Evolutionary conservation across 192 early-diverging fungal species (phyloP).

Genomic region (Entrophospora sp.): DNA sequence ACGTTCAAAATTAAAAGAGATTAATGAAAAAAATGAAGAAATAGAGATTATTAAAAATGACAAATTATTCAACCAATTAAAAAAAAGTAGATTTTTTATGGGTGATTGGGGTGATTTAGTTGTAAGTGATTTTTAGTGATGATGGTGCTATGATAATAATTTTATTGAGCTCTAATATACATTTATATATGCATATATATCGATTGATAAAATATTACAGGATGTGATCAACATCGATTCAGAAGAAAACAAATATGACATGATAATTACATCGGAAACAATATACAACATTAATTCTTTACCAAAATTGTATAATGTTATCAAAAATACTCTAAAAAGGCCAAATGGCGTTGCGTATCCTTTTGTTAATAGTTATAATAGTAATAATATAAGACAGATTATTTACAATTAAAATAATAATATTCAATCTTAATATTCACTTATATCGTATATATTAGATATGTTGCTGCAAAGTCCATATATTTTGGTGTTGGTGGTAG

Average conservation of each 20-base stretch:
- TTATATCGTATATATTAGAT: conserved; percentile 28
- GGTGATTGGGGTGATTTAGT: conserved; percentile 59
- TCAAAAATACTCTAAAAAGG: conserved; percentile 44
- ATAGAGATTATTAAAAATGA: conserved; percentile 30
- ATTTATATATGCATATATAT: no score
- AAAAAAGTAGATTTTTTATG: conserved; percentile 48
- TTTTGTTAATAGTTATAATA: no score
- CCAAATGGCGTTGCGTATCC: conserved; percentile 40
- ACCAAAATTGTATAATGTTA: conserved; percentile 49
- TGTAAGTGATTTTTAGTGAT: conserved; percentile 17
- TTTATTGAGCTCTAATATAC: no score
- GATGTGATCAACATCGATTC: conserved; percentile 34
- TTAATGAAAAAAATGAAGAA: conserved; percentile 33
- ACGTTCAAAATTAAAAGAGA: conserved; percentile 24
- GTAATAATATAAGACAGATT: no score
- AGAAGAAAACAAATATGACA: conserved; percentile 51
- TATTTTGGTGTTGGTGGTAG: conserved; percentile 95
- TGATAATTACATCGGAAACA: conserved; percentile 71
- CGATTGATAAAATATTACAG: no score
- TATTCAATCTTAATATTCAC: not conserved
- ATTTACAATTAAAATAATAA: not conserved
- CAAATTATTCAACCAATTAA: conserved; percentile 24
- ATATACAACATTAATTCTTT: conserved; percentile 63
- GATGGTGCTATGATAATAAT: no score
- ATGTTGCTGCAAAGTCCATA: conserved; percentile 83